Evolutionary conservation across 805 yeast species (phyloP), one percentile per base, ranked within the genome.

Genomic region (Yamadazyma tumulicola): DNA sequence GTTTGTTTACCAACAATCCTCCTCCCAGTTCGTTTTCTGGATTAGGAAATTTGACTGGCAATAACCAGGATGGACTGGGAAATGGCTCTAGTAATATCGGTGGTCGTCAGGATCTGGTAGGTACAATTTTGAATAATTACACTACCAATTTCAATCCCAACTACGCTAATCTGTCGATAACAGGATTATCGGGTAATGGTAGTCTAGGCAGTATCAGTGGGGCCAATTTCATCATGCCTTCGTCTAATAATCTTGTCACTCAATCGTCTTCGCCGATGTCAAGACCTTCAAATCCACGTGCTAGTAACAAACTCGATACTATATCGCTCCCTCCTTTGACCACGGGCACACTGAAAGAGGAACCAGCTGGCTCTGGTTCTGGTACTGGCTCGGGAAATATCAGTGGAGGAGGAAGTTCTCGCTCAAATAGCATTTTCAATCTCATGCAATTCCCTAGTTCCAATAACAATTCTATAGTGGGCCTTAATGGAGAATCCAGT

Each of bases 391-490:
- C 18, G 9, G 19, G 31, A 12, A 14, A 14, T 20, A 36, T 40
- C 25, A 43, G 51, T 49, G 20, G 23, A n/a, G n/a, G 23, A n/a
- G n/a, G 23, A 7, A 6, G 49, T 47, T 54, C 60, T 31, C 37
- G 70, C 16, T 60, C 69, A 22, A 61, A 63, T 34, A 57, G 67
- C 35, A 63, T 65, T 8, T 65, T 65, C 47, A 59, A 61, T 35
- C 46, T 63, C 13, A 63, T 67, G 15, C 69, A 65, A 39, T 46
- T 65, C 11, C 72, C 72, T 28, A 22, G 37, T 12, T 12, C 20
- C 19, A 42, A 55, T 6, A 54, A 61, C 29, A 63, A 62, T 38
- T 62, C 68, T 1, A 42, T 62, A 5, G n/a, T n/a, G n/a, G n/a
- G n/a, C n/a, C n/a, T n/a, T n/a, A 54, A 61, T 29, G 68, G 51